phyloP scores from a whole-genome alignment of 495 filamentous ascomycete genomes.

The Pyronema domesticum region DNA sequence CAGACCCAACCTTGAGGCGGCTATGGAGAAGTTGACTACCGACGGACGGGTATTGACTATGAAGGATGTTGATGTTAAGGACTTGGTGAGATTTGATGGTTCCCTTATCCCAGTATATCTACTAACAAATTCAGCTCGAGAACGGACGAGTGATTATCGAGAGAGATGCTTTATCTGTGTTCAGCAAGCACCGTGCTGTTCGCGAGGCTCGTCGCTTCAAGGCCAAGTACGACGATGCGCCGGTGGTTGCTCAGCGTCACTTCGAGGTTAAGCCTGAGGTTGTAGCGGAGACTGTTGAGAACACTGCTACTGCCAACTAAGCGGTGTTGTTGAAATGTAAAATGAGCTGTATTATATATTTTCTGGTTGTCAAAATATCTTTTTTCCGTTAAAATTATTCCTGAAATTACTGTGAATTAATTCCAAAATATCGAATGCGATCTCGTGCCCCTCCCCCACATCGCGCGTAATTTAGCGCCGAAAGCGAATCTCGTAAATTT shows the following conservation, averaged over 20 bases:
- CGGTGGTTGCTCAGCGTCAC: neutral
- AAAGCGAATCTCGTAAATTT: no score
- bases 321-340: no score
- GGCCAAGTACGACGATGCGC: no score
- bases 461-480: no score
- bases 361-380: no score
- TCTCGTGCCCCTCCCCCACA: no score
- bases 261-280: no score
- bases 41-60: slow-evolving; percentile 48
- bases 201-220: neutral
- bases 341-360: neutral
- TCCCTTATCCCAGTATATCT: neutral
- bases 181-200: slow-evolving; percentile 26
- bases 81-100: slow-evolving; percentile 32
- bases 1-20: slow-evolving; percentile 37
- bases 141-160: slow-evolving; percentile 73
- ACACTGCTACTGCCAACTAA: no score
- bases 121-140: slow-evolving; percentile 35
- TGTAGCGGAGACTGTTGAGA: no score
- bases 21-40: slow-evolving; percentile 38
- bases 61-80: slow-evolving; percentile 79
- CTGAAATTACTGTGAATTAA: no score
- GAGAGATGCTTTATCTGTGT: slow-evolving; percentile 54
- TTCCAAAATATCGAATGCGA: slow-evolving; percentile 1
- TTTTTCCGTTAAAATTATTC: no score